Evolutionary conservation across 768 basidiomycete species (phyloP).

Genomic region (Fomitopsis pulvina): DNA sequence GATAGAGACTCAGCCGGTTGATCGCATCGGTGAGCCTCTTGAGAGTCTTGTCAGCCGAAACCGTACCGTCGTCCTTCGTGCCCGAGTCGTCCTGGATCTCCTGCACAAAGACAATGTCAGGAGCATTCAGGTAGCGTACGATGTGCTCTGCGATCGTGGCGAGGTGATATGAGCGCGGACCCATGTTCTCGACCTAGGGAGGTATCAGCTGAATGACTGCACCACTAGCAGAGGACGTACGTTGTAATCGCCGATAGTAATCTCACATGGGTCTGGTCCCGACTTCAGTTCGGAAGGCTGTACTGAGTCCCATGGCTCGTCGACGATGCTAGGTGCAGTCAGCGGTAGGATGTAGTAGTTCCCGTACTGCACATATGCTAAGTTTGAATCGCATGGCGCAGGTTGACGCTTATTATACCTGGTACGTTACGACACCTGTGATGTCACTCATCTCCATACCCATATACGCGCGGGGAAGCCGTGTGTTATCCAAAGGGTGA

Average conservation of each 20-base stretch:
- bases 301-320: constrained; percentile 27
- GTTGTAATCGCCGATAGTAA: constrained; percentile 59
- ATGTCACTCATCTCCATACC: constrained; percentile 44
- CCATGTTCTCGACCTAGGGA: constrained; percentile 48
- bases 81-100: constrained; percentile 60
- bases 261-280: constrained; percentile 30
- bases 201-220: neutral
- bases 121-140: constrained; percentile 37
- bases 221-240: constrained; percentile 21
- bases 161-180: constrained; percentile 42
- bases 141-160: constrained; percentile 48
- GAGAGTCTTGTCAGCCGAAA: constrained; percentile 47
- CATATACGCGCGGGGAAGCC: constrained; percentile 41
- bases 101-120: constrained; percentile 58
- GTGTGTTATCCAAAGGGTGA: constrained; percentile 43
- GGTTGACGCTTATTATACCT: constrained; percentile 24
- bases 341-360: constrained; percentile 53
- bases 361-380: constrained; percentile 24
- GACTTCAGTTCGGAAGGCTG: constrained; percentile 33
- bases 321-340: constrained; percentile 43
- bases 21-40: constrained; percentile 44
- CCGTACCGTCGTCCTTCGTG: constrained; percentile 43
- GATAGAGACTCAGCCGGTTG: constrained; percentile 23
- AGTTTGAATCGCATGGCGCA: neutral
- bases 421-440: constrained; percentile 48